Percentiles rank a stretch among this genome's conserved stretches.
Conservation (phyloP, 306 rosid species). For the Corylus heterophylla region DNA sequence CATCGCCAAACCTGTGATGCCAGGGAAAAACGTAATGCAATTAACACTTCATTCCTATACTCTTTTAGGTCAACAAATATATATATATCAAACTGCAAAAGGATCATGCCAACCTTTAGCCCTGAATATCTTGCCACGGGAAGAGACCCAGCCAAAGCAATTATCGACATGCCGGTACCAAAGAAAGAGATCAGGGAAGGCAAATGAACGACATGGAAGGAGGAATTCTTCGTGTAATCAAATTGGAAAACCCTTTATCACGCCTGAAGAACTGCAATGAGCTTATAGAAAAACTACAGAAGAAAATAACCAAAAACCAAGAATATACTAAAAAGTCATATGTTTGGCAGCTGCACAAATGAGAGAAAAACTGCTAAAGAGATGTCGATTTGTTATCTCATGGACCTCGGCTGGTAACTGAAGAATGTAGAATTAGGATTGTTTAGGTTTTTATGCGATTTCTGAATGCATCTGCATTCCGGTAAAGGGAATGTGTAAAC, state of each 20-base stretch:
- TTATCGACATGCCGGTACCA: too few relatives aligned
- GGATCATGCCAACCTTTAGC: background rate
- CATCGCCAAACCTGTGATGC: background rate
- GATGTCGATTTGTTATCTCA: slow-evolving; percentile 26
- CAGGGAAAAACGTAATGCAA: background rate
- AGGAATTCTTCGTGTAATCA: slow-evolving; percentile 28
- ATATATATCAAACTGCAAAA: slow-evolving; percentile 3
- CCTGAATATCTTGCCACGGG: background rate
- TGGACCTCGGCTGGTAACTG: slow-evolving; percentile 25
- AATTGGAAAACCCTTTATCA: slow-evolving; percentile 34
- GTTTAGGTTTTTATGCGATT: slow-evolving; percentile 36
- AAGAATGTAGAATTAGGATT: slow-evolving; percentile 31
- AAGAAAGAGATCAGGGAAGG: background rate
- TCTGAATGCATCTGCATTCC: slow-evolving; percentile 87
- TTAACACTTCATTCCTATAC: background rate
- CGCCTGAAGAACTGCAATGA: slow-evolving; percentile 5
- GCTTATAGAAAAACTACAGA: slow-evolving; percentile 23
- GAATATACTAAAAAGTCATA: background rate
- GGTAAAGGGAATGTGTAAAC: slow-evolving; percentile 90
- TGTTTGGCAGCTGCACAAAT: slow-evolving; percentile 11
- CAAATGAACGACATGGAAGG: slow-evolving; percentile 19
- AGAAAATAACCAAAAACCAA: slow-evolving; percentile 30
- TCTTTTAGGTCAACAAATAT: background rate
- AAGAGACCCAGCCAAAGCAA: background rate
- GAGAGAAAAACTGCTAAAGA: slow-evolving; percentile 26